Evolutionary conservation across 352 stramenopile species (phyloP).

Genomic region (Globisporangium okanoganense): DNA sequence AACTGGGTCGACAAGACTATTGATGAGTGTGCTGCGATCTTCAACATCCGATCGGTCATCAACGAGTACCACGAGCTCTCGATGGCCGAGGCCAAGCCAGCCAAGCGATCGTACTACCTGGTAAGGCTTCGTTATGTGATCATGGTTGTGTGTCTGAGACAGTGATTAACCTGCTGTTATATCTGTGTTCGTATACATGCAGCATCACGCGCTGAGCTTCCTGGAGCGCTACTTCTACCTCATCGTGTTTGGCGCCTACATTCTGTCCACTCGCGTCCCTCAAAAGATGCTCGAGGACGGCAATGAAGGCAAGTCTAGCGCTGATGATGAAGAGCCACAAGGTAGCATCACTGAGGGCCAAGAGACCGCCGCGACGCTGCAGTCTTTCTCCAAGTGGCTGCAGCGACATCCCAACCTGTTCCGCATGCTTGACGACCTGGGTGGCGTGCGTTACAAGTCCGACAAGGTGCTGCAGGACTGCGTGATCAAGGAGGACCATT

Average conservation of each 20-base stretch:
- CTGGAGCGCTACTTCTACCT: constrained; percentile 88
- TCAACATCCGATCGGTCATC: constrained; percentile 80
- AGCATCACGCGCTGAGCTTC: constrained; percentile 84
- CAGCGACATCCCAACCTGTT: constrained; percentile 72
- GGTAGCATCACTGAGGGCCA: constrained; percentile 15
- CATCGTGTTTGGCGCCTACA: constrained; percentile 84
- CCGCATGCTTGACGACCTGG: constrained; percentile 69
- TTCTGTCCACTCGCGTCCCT: constrained; percentile 31
- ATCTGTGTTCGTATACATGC: neutral
- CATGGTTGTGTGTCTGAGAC: neutral
- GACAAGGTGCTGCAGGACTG: constrained; percentile 77
- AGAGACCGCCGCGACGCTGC: constrained; percentile 17
- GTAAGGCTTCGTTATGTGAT: constrained; percentile 19
- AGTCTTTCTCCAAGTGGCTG: constrained; percentile 82
- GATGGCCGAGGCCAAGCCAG: constrained; percentile 66
- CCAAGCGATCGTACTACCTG: constrained; percentile 78
- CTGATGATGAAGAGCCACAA: constrained; percentile 20
- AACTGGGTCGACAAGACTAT: constrained; percentile 72
- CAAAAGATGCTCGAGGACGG: constrained; percentile 2
- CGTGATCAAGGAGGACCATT: constrained; percentile 90
- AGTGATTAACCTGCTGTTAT: neutral
- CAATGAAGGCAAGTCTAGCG: constrained; percentile 8
- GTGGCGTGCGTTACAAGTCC: constrained; percentile 76
- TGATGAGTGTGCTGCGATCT: constrained; percentile 62
- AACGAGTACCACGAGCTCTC: constrained; percentile 76